Base-by-base conservation (phyloP, 1,284 basidiomycete genomes). In the Apiotrichum porosum region DNA sequence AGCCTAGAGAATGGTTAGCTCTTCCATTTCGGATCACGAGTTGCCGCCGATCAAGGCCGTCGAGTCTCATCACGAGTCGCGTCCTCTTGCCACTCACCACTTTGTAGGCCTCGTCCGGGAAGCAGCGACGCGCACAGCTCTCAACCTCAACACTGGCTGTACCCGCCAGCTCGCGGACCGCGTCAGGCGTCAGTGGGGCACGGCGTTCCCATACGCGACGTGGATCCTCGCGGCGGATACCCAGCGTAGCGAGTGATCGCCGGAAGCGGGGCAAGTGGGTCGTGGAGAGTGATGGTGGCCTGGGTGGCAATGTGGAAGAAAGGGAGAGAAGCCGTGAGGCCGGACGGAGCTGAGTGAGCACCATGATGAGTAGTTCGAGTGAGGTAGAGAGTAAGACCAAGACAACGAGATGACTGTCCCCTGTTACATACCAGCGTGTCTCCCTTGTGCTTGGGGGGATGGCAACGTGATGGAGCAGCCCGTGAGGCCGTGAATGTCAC, bases 191-290 rank as follows among this genome's bases (percentile, higher is more conserved):
- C 33, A 94, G 73, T 1, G 90, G 88, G 24, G 81, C 81, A 12
- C 90, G 79, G n/a, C 90, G 78, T 69, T 93, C 90, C 89, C 89
- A 93, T 45, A 88, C 81, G 33, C 90, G 75, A 23, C 72, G 57
- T 0, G 86, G 83, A 65, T 92, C 85, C 70, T 94, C 90, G 36
- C 85, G 81, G 19, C 84, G 78, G 39, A 88, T 80, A 22, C 84
- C 84, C 19, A 87, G 63, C 1, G 78, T 79, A 1, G 61, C 61
- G 17, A 66, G 52, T 8, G 41, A 12, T 6, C 26, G 34, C 48
- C n/a, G n/a, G n/a, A n/a, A n/a, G n/a, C n/a, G n/a, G n/a, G n/a
- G n/a, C n/a, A n/a, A n/a, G n/a, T n/a, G 36, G 9, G 32, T 31
- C 6, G 32, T 32, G 8, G 39, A 35, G 32, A 21, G n/a, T 9